Evolutionary conservation across 352 stramenopile genomes (phyloP).

Genomic region (Phytophthora fragariaefolia): DNA sequence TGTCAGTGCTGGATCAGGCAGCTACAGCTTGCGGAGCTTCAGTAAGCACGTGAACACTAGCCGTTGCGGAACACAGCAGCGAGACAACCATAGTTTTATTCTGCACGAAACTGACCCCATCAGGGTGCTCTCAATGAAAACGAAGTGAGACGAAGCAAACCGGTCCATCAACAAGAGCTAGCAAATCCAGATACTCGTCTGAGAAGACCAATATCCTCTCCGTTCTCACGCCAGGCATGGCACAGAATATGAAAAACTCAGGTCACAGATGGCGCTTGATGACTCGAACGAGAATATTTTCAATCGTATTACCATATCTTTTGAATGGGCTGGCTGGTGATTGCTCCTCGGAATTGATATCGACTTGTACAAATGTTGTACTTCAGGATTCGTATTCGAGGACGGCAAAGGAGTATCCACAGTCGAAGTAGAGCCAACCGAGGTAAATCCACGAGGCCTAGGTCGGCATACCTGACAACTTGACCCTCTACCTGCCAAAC

Average conservation of each 20-base stretch:
- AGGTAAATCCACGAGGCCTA: slow-evolving; percentile 54
- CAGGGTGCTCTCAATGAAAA: no score
- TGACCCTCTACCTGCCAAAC: slow-evolving; percentile 47
- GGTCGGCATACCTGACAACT: slow-evolving; percentile 49
- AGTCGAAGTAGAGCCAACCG: slow-evolving; percentile 51
- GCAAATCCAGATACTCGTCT: slow-evolving; percentile 71
- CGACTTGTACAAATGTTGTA: slow-evolving; percentile 33
- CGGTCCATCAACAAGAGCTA: no score
- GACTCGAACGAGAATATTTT: not conserved
- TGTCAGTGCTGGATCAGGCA: no score
- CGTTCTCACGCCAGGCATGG: slow-evolving; percentile 34
- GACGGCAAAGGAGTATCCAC: slow-evolving; percentile 45
- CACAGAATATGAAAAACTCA: slow-evolving; percentile 56
- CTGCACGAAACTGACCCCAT: no score
- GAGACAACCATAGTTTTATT: no score
- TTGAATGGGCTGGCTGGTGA: not conserved
- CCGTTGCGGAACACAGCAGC: no score
- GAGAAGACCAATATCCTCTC: slow-evolving; percentile 71
- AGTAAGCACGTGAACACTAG: no score
- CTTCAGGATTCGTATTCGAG: slow-evolving; percentile 40
- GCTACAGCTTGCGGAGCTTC: no score
- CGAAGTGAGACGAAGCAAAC: no score
- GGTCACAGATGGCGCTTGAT: slow-evolving; percentile 27
- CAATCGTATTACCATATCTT: slow-evolving; percentile 4
- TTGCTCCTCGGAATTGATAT: slow-evolving; percentile 17